Base-by-base conservation (phyloP, 1,139 yeast species). In the Yarrowia galli region DNA sequence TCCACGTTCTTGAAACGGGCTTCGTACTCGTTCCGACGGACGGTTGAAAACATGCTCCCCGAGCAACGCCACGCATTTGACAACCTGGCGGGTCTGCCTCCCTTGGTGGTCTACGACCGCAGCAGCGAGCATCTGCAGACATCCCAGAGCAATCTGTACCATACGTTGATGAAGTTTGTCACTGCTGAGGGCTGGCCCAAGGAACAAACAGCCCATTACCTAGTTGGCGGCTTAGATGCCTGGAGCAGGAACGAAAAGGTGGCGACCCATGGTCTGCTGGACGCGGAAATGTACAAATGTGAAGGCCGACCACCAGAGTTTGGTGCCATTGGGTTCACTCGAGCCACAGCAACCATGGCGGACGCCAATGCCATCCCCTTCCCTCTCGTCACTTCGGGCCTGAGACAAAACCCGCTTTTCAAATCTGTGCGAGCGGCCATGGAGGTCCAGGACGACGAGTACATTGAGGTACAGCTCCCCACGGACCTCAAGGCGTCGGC, bases 1-100 rank as follows among this genome's bases (percentile, higher is more conserved):
- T 87, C 95, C 22, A 91, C 97, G 0, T 80, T 91, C 63, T 79
- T 91, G 71, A 89, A 89, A 74, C 83, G 97, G 70, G 81, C 85
- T 46, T 87, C 85, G 69, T 90, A 88, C 74, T 84, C 85, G 20
- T 79, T 90, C 67, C 71, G 79, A 68, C 78, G 88, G 71, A 84
- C 89, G 71, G 78, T 87, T 56, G 87, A 85, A 68, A 85, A 90
- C 45, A 82, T 88, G 75, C 77, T 80, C 20, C 76, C 79, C 2
- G 72, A 75, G 13, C 83, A 81, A 71, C 78, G 79, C 45, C 71
- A 69, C 43, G 72, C 68, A 13, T 70, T 83, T 3, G 72, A 73
- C 65, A 68, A 71, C 18, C 70, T 75, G 65, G 69, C 69, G 10
- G 68, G 69, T 7, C 73, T 73, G 36, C 70, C 80, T 18, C 74